phyloP scores from a whole-genome alignment of 495 filamentous ascomycete species.

The Penicillium coffeae region DNA sequence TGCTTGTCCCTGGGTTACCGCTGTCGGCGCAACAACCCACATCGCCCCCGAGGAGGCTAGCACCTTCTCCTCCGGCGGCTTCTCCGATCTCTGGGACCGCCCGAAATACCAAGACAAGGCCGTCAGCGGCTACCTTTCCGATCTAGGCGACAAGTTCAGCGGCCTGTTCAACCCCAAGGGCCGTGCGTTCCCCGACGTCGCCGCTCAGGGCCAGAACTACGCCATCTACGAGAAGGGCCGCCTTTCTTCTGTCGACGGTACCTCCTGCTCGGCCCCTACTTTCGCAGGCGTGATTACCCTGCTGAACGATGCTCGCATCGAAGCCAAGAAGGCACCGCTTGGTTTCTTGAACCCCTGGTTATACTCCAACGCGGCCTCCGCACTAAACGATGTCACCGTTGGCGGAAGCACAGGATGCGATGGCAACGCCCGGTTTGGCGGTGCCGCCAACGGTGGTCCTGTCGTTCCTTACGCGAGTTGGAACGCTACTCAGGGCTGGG shows the following conservation, averaged over 20 bases:
- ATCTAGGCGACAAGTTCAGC: conserved; percentile 41
- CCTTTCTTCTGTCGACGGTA: conserved; percentile 54
- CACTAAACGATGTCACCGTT: conserved; percentile 59
- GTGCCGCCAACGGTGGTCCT: conserved; percentile 32
- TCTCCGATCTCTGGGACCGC: conserved; percentile 60
- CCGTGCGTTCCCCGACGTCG: conserved; percentile 70
- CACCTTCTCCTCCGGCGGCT: conserved; percentile 61
- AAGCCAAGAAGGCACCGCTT: conserved; percentile 50
- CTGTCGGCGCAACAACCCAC: conserved; percentile 62
- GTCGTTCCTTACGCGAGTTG: conserved; percentile 39
- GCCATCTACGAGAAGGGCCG: conserved; percentile 51
- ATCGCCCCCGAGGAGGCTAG: conserved; percentile 55
- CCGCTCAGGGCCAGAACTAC: conserved; percentile 57
- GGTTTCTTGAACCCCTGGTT: conserved; percentile 78
- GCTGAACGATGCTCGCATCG: conserved; percentile 63
- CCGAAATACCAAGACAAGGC: conserved; percentile 59
- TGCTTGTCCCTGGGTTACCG: conserved; percentile 68
- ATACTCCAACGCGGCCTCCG: conserved; percentile 50
- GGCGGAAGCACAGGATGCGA: conserved; percentile 62
- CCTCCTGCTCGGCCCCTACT: conserved; percentile 60
- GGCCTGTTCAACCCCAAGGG: conserved; percentile 58
- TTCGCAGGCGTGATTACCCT: conserved; percentile 61
- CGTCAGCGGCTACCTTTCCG: conserved; percentile 53
- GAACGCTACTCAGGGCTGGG: conserved; percentile 57
- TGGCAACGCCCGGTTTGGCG: conserved; percentile 39